Conservation (phyloP, 2,329 filamentous ascomycete species). For the Aureobasidium subglaciale region DNA sequence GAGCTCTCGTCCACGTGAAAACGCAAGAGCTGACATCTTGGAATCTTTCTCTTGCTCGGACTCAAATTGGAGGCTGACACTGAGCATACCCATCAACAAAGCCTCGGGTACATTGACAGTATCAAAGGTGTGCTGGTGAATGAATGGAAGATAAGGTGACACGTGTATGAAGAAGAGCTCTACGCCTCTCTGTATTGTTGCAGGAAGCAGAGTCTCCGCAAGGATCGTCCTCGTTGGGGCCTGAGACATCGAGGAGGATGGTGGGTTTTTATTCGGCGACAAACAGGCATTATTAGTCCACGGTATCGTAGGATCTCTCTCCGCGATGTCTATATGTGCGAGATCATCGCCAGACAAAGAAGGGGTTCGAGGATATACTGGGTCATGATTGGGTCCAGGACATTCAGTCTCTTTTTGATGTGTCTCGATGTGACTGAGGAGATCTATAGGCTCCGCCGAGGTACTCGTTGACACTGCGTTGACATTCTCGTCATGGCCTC, state of each 20-base stretch:
- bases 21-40: background rate
- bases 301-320: background rate
- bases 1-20: background rate
- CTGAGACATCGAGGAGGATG: too few relatives aligned
- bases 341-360: background rate
- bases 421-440: too few relatives aligned
- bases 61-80: slow-evolving; percentile 30
- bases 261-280: too few relatives aligned
- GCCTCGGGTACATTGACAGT: slow-evolving; percentile 19
- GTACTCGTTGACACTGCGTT: slow-evolving; percentile 11
- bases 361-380: background rate
- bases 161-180: slow-evolving; percentile 33
- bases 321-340: background rate
- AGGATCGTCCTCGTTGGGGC: too few relatives aligned
- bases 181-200: slow-evolving; percentile 25
- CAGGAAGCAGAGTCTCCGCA: slow-evolving; percentile 27
- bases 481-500: background rate
- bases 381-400: too few relatives aligned
- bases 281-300: background rate
- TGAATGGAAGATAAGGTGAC: slow-evolving; percentile 33
- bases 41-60: slow-evolving; percentile 27
- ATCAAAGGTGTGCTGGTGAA: slow-evolving; percentile 34
- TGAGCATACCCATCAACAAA: slow-evolving; percentile 27
- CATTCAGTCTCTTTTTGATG: too few relatives aligned
- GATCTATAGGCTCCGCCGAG: too few relatives aligned